A percentile compares a stretch with the other conserved stretches of the same genome.
Conservation (phyloP, 2,329 filamentous ascomycete species). For the Bipolaris sorokiniana region DNA sequence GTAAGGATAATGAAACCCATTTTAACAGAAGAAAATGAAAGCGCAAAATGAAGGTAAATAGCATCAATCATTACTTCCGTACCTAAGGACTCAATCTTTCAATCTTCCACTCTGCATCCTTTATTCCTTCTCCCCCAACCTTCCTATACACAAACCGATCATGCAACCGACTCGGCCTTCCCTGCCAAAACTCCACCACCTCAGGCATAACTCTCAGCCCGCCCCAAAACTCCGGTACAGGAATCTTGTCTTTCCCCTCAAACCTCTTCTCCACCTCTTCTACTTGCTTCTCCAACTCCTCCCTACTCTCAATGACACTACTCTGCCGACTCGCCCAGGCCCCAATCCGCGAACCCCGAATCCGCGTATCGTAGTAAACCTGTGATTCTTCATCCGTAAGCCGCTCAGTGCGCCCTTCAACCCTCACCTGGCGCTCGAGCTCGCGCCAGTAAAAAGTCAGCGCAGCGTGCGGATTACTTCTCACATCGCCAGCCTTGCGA, state of each 20-base stretch:
- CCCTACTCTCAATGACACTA: conserved; percentile 71
- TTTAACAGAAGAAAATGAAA: background rate
- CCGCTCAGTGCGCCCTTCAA: conserved; percentile 78
- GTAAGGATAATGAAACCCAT: too few relatives aligned
- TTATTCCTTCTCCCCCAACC: conserved; percentile 48
- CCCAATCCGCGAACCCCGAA: conserved; percentile 81
- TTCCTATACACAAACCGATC: conserved; percentile 89
- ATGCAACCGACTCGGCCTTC: conserved; percentile 85
- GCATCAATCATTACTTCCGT: background rate
- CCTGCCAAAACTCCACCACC: conserved; percentile 95
- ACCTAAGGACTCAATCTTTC: conserved; percentile 75
- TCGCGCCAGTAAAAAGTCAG: conserved; percentile 91
- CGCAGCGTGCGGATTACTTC: conserved; percentile 75
- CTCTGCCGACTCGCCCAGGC: conserved; percentile 95
- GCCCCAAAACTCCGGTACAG: conserved; percentile 93
- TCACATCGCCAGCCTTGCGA: conserved; percentile 70
- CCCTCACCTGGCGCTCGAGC: conserved; percentile 85
- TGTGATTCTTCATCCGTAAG: conserved; percentile 74
- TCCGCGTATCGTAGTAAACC: conserved; percentile 68
- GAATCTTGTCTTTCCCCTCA: conserved; percentile 76
- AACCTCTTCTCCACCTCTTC: conserved; percentile 78
- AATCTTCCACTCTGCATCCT: conserved; percentile 63
- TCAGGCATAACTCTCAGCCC: conserved; percentile 85
- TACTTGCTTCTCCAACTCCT: conserved; percentile 77
- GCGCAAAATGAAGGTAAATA: background rate